Conservation (phyloP, 257 asterid genomes). For the Schizonepeta tenuifolia region DNA sequence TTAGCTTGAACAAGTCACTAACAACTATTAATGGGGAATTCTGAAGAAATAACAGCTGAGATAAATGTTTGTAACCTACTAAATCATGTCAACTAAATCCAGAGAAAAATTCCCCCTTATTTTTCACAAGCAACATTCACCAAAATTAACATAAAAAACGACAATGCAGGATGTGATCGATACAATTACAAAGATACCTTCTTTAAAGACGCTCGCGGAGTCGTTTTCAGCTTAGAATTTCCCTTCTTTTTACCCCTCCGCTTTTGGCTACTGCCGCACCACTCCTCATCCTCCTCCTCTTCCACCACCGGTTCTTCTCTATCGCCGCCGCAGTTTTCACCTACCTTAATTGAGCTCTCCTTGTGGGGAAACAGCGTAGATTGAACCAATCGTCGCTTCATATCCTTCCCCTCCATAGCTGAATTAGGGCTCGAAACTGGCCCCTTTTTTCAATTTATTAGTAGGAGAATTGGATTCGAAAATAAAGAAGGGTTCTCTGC, state of each 20-base stretch:
- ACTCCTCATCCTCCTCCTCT: slow-evolving; percentile 55
- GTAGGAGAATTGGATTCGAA: slow-evolving; percentile 23
- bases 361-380: slow-evolving; percentile 65
- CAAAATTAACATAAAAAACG: not conserved
- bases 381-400: slow-evolving; percentile 68
- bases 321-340: slow-evolving; percentile 34
- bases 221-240: slow-evolving; percentile 42
- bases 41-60: slow-evolving; percentile 15
- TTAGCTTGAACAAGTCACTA: slow-evolving; percentile 14
- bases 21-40: not conserved
- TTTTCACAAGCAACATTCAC: slow-evolving; percentile 5
- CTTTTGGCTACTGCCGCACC: slow-evolving; percentile 45
- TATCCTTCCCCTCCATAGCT: slow-evolving; percentile 50
- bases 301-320: slow-evolving; percentile 40
- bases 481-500: slow-evolving; percentile 39
- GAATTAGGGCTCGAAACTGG: slow-evolving; percentile 41
- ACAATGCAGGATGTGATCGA: slow-evolving; percentile 6
- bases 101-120: not conserved
- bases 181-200: slow-evolving; percentile 46
- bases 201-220: slow-evolving; percentile 45
- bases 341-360: slow-evolving; percentile 42
- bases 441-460: slow-evolving; percentile 3
- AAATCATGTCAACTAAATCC: slow-evolving; percentile 4
- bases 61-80: not conserved
- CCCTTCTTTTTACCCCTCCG: slow-evolving; percentile 45